Base-by-base conservation (phyloP, 768 basidiomycete genomes). In the Gymnopilus dilepis region DNA sequence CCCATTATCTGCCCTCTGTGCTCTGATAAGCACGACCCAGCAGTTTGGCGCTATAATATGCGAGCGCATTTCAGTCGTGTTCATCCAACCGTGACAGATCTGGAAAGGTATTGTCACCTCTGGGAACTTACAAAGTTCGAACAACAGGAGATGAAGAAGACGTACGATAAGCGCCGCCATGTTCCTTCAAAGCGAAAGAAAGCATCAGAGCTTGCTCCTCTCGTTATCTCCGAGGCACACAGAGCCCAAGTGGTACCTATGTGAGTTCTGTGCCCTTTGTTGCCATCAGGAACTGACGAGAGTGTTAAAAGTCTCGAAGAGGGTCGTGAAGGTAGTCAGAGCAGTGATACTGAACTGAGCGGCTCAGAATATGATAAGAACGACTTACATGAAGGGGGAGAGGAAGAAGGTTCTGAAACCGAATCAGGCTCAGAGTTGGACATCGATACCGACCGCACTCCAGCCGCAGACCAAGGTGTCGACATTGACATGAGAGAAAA, bases 111-210 rank as follows among this genome's bases (percentile, higher is more conserved):
- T 31, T 1, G 13, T 9, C 51, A 52, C 51, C n/a, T 52, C 12
- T 52, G 51, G 51, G 51, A 52, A 11, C 26, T 52, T 37, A 31
- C 51, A 3, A 30, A 52, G 4, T 52, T 52, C 6, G 51, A 52
- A 31, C 7, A 8, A 0, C 6, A 13, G 4, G 28, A 52, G 30
- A 52, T 52, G 51, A 33, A 37, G 30, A 33, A 33, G 19, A 52
- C 13, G 34, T 52, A 31, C 28, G 30, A 8, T 11, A 17, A 28
- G 1, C 51, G 26, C n/a, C 30, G 22, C 28, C 28, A 3, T 2
- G 28, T 52, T 2, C 17, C 22, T 8, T 17, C 22, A 0, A 52
- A 52, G 28, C 26, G 26, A 4, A 7, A 26, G 11, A 28, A 33
- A 21, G 34, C 30, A 52, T 33, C 26, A 24, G 34, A 52, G n/a